A percentile compares a stretch with the other conserved stretches of the same genome.
These are phyloP conservation scores for Wallacemonas sp. DNA, from an alignment of 208 protist species.

Conservation along the genomic window DNA sequence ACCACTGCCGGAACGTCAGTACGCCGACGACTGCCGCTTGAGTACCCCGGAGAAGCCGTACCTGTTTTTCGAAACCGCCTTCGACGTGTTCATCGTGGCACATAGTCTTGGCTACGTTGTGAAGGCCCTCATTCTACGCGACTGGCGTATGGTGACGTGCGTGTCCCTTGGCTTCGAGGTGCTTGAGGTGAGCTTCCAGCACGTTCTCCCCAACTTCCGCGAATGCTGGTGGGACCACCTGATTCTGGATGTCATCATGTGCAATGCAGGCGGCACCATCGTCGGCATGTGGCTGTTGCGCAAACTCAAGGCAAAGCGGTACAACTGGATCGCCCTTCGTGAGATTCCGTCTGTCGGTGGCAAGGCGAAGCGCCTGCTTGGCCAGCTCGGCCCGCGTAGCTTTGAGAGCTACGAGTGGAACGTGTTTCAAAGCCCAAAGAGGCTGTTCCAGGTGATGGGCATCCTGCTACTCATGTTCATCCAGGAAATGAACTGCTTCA, in stretches of 20 bases:
- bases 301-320: constrained; percentile 67
- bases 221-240: constrained; percentile 99
- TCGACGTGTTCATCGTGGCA: constrained; percentile 95
- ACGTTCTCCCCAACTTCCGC: constrained; percentile 95
- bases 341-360: constrained; percentile 57
- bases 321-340: constrained; percentile 71
- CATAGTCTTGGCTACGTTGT: constrained; percentile 94
- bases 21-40: constrained; percentile 94
- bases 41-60: constrained; percentile 81
- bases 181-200: constrained; percentile 94
- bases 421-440: constrained; percentile 68
- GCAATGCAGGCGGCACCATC: constrained; percentile 94
- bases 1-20: constrained; percentile 83
- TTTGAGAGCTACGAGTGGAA: constrained; percentile 92
- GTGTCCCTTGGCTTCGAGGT: constrained; percentile 94
- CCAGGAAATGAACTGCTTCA: constrained; percentile 96
- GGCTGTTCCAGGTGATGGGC: constrained; percentile 65
- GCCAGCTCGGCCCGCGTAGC: constrained; percentile 82
- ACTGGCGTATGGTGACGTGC: constrained; percentile 86
- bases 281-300: constrained; percentile 80
- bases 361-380: constrained; percentile 63
- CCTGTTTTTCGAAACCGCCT: constrained; percentile 73
- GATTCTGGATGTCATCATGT: constrained; percentile 95
- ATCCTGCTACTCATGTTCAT: constrained; percentile 83
- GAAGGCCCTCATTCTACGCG: constrained; percentile 94